Conservation (phyloP, 768 basidiomycete species). For the Exsudoporus frostii region DNA sequence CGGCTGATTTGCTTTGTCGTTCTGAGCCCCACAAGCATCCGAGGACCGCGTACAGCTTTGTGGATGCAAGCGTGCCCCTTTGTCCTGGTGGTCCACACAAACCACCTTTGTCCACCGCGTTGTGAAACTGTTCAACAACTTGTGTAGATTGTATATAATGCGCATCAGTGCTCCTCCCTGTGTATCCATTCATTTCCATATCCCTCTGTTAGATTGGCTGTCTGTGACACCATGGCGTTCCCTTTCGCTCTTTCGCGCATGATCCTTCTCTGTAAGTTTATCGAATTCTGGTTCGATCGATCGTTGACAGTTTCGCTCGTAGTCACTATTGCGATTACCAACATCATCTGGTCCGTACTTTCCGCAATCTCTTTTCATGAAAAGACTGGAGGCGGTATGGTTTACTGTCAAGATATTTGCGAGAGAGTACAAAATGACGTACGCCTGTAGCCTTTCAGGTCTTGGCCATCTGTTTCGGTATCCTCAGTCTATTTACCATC, state of each 20-base stretch:
- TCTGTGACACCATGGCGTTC: slow-evolving; percentile 30
- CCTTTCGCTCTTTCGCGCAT: slow-evolving; percentile 18
- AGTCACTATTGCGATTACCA: slow-evolving; percentile 18
- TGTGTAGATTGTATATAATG: slow-evolving; percentile 16
- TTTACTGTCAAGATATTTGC: not conserved
- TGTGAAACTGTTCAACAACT: not conserved
- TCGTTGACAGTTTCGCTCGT: slow-evolving; percentile 1
- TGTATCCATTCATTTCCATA: slow-evolving; percentile 5
- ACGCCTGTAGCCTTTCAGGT: slow-evolving; percentile 20
- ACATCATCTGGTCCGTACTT: slow-evolving; percentile 14
- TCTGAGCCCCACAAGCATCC: not conserved
- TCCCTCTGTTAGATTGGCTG: slow-evolving; percentile 4
- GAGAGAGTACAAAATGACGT: not conserved
- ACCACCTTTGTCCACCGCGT: slow-evolving; percentile 7
- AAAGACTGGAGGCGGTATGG: slow-evolving; percentile 23
- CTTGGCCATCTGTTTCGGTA: slow-evolving; percentile 10
- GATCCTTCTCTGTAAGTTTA: slow-evolving; percentile 19
- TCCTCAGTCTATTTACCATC: slow-evolving; percentile 12
- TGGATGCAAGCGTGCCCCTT: not conserved
- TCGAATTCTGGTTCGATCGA: not conserved
- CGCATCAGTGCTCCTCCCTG: not conserved
- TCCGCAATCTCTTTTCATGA: slow-evolving; percentile 16
- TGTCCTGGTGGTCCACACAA: slow-evolving; percentile 11
- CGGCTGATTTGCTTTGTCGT: not conserved
- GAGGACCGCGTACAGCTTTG: not conserved